phyloP scores from a whole-genome alignment of 352 stramenopile genomes.

The Phytophthora pluvialis region DNA sequence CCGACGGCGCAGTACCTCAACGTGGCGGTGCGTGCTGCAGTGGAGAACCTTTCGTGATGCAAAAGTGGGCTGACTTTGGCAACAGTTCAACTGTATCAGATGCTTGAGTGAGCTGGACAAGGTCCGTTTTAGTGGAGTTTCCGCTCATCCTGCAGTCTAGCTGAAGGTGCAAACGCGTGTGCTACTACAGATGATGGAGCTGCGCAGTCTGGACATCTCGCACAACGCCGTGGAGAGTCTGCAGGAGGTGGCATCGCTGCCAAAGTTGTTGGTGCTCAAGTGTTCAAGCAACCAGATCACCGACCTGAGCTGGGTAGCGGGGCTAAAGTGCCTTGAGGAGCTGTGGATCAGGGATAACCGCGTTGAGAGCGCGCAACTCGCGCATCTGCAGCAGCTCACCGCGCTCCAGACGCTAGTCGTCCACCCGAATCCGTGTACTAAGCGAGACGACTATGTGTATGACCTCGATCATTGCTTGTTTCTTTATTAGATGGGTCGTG shows the following conservation, averaged over 20 bases:
- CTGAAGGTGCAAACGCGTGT: background rate
- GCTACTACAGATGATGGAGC: constrained; percentile 38
- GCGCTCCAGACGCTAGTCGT: constrained; percentile 61
- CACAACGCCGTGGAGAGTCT: constrained; percentile 64
- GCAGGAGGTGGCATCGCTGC: constrained; percentile 45
- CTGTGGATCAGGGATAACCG: constrained; percentile 69
- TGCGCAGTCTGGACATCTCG: constrained; percentile 68
- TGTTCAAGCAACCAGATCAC: constrained; percentile 64
- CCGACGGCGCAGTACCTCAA: constrained; percentile 57
- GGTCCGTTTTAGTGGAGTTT: constrained; percentile 28
- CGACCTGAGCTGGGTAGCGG: constrained; percentile 50
- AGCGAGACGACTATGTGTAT: constrained; percentile 55
- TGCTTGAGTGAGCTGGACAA: constrained; percentile 50
- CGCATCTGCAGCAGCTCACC: constrained; percentile 48
- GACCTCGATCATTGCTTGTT: background rate
- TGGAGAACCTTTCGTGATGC: background rate
- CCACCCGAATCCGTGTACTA: constrained; percentile 76
- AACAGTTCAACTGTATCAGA: constrained; percentile 69
- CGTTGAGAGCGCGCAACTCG: constrained; percentile 56
- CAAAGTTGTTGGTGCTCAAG: constrained; percentile 54
- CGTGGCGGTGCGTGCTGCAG: constrained; percentile 48
- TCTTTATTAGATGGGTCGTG: background rate
- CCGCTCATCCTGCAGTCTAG: background rate
- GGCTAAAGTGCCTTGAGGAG: constrained; percentile 47
- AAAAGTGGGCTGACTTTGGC: background rate